These are phyloP conservation scores for Batrachochytrium dendrobatidis DNA, from an alignment of 371 early-diverging fungal species.

Conservation along the genomic window DNA sequence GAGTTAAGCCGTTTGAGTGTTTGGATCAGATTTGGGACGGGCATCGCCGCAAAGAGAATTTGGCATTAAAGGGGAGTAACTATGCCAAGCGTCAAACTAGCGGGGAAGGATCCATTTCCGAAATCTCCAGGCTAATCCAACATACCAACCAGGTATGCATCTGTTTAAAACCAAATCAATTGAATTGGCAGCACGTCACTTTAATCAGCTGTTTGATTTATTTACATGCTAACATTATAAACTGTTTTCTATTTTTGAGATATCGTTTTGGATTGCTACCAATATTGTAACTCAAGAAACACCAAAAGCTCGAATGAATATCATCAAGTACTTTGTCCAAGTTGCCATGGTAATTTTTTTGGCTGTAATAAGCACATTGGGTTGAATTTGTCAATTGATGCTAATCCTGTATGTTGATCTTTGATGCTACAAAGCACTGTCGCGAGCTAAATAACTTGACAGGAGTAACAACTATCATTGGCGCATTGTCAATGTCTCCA, in stretches of 20 bases:
- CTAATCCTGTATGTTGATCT: neutral
- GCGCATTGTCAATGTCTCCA: conserved; percentile 43
- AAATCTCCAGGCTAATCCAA: conserved; percentile 39
- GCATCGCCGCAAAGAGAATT: conserved; percentile 33
- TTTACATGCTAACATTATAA: neutral
- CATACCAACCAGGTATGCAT: conserved; percentile 38
- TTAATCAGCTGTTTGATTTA: neutral
- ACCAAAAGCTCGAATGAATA: conserved; percentile 26
- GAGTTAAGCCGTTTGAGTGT: conserved; percentile 38
- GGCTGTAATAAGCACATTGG: neutral
- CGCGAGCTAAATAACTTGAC: conserved; percentile 45
- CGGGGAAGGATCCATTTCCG: no score
- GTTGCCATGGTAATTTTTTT: conserved; percentile 33
- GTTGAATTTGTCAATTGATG: no score
- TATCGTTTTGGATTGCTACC: conserved; percentile 39
- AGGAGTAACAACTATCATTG: conserved; percentile 44
- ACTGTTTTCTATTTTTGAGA: conserved; percentile 11
- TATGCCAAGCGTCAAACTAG: neutral
- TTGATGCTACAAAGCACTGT: conserved; percentile 29
- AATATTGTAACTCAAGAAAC: conserved; percentile 26
- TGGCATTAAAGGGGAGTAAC: conserved; percentile 4
- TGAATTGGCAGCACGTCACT: neutral
- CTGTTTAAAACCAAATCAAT: neutral
- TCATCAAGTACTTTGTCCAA: conserved; percentile 38
- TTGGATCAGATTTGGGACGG: conserved; percentile 48